phyloP scores from a whole-genome alignment of 1,284 basidiomycete species.

The Erythrobasidium hasegawianum region DNA sequence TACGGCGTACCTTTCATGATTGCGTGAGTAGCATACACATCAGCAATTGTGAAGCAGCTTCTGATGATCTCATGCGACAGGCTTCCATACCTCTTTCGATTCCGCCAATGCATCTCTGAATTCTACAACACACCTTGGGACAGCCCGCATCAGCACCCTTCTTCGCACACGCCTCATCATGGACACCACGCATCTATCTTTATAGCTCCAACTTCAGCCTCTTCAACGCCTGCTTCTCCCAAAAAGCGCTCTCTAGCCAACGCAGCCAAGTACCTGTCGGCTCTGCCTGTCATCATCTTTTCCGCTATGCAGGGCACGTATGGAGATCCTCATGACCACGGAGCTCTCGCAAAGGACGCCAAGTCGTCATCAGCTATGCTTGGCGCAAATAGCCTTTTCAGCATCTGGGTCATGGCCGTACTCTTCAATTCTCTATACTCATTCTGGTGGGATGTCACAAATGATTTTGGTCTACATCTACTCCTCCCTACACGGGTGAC shows the following conservation, averaged over 20 bases:
- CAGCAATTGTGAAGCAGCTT: no score
- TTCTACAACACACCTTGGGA: slow-evolving; percentile 52
- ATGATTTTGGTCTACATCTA: slow-evolving; percentile 92
- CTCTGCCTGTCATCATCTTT: slow-evolving; percentile 95
- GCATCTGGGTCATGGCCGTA: slow-evolving; percentile 68
- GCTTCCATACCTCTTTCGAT: slow-evolving; percentile 81
- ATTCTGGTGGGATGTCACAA: slow-evolving; percentile 98
- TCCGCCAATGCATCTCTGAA: slow-evolving; percentile 90
- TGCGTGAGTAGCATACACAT: slow-evolving; percentile 33
- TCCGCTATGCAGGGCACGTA: slow-evolving; percentile 67
- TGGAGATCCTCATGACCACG: slow-evolving; percentile 42
- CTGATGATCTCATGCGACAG: not conserved
- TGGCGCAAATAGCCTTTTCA: slow-evolving; percentile 21
- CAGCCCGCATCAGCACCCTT: not conserved
- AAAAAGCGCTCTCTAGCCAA: slow-evolving; percentile 78
- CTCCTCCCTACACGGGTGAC: slow-evolving; percentile 53
- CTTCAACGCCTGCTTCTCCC: slow-evolving; percentile 57
- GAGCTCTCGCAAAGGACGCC: slow-evolving; percentile 12
- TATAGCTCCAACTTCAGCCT: slow-evolving; percentile 19
- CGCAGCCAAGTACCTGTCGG: slow-evolving; percentile 91
- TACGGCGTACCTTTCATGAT: slow-evolving; percentile 43
- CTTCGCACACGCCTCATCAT: slow-evolving; percentile 4
- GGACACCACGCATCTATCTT: slow-evolving; percentile 30
- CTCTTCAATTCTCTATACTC: slow-evolving; percentile 87
- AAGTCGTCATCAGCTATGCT: slow-evolving; percentile 7